Base-by-base conservation (phyloP, 305 asterid genomes). In the Solanum hybrid region DNA sequence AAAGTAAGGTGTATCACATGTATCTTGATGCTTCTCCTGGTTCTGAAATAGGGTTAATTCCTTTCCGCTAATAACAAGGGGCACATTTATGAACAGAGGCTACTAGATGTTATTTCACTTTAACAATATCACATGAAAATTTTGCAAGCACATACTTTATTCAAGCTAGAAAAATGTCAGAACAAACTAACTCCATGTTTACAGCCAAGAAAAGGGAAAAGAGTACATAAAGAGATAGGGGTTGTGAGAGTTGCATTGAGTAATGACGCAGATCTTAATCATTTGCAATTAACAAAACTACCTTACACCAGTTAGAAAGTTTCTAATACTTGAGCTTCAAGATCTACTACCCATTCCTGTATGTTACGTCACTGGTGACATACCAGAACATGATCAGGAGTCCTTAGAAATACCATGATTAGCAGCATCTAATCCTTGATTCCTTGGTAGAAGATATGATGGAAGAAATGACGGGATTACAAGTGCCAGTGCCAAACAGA, bases 401-500 rank as follows among this genome's bases (percentile, higher is more conserved):
- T 92, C 93, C 92, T 96, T 94, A 86, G 94, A 89, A 75, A 90
- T 90, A 35, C 76, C 77, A 76, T n/a, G 89, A 73, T 60, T 89
- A 69, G 88, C 85, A 80, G 69, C 38, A 79, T 90, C 91, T 32
- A 78, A 90, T 15, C 86, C 91, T 91, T 94, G 93, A 69, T 91
- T 90, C 92, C 88, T 90, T 29, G 95, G 97, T 87, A 95, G 95
- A 91, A 96, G 93, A 88, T 89, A 90, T 3, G 92, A 89, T 7
- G 97, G 98, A 87, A 96, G 96, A 93, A 93, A 95, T 10, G 93
- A 93, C 4, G 99, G 99, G 86, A 94, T 80, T 86, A 91, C 92
- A 89, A 94, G 92, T 51, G 97, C 96, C 75, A 95, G 73, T 69
- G 90, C 95, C 94, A 95, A 91, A 93, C 98, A 94, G 79, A 93